Percentiles rank a stretch among this genome's conserved stretches.
These are phyloP conservation scores for Trichoderma guizhouense DNA, from an alignment of 2,329 filamentous ascomycete genomes.

Conservation along the genomic window DNA sequence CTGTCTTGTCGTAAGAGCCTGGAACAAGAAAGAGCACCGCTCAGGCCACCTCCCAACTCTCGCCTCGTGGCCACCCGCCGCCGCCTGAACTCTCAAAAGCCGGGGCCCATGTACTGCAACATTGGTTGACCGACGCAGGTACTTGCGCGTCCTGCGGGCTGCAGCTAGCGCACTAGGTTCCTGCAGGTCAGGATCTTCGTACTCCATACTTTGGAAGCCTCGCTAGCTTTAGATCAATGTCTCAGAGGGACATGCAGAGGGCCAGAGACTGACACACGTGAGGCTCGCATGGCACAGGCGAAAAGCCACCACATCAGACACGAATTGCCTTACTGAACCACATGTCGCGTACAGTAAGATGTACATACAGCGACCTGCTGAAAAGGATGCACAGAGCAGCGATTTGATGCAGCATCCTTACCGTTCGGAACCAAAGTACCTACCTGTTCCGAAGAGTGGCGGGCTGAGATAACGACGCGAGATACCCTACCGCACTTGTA, in stretches of 20 bases:
- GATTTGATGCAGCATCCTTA: background rate
- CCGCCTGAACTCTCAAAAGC: background rate
- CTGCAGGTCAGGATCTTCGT: slow-evolving; percentile 9
- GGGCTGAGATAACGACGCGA: background rate
- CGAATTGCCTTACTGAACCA: background rate
- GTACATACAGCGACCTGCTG: background rate
- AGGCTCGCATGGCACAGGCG: background rate
- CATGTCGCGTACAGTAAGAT: background rate
- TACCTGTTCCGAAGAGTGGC: background rate
- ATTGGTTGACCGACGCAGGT: background rate
- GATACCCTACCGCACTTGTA: background rate
- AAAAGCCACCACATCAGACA: background rate
- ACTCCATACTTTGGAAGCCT: slow-evolving; percentile 9
- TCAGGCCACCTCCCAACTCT: background rate
- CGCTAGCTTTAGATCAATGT: background rate
- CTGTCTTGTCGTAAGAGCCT: no score
- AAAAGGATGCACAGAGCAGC: background rate
- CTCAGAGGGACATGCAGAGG: background rate
- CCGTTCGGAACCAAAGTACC: background rate
- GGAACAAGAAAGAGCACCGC: background rate
- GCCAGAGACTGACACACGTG: background rate
- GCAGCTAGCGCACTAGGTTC: background rate
- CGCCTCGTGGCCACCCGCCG: slow-evolving; percentile 16
- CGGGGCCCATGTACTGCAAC: background rate
- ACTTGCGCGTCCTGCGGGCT: background rate